Evolutionary conservation across 2,329 filamentous ascomycete species (phyloP).

Genomic region (Drechmeria coniospora): DNA sequence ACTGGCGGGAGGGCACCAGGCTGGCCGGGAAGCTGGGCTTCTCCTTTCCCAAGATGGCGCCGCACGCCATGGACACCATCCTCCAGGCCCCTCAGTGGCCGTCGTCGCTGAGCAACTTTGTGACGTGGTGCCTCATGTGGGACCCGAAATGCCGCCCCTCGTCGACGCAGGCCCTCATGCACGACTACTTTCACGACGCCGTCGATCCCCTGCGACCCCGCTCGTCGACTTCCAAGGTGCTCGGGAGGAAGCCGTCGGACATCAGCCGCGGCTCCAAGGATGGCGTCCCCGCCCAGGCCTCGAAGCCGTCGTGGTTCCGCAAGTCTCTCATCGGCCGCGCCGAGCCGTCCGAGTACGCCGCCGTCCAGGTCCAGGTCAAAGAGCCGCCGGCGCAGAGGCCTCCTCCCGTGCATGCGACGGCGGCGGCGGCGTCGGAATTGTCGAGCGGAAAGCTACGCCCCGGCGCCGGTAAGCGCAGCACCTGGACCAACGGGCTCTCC

Average conservation of each 20-base stretch:
- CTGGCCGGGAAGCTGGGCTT: slow-evolving; percentile 93
- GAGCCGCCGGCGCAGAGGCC: slow-evolving; percentile 29
- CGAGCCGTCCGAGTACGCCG: slow-evolving; percentile 48
- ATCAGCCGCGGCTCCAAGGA: slow-evolving; percentile 56
- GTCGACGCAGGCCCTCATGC: slow-evolving; percentile 81
- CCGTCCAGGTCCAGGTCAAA: slow-evolving; percentile 29
- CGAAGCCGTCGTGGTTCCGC: slow-evolving; percentile 93
- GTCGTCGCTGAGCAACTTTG: slow-evolving; percentile 71
- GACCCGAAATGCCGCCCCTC: slow-evolving; percentile 86
- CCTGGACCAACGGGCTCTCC: slow-evolving; percentile 74
- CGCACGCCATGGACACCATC: slow-evolving; percentile 90
- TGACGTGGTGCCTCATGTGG: slow-evolving; percentile 99
- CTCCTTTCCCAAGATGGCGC: slow-evolving; percentile 98
- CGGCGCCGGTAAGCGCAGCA: slow-evolving; percentile 64
- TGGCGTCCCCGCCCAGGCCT: slow-evolving; percentile 38
- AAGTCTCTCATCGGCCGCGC: slow-evolving; percentile 79
- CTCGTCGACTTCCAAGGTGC: slow-evolving; percentile 67
- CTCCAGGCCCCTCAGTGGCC: slow-evolving; percentile 87
- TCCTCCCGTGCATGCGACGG: slow-evolving; percentile 26
- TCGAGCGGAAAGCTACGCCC: slow-evolving; percentile 19
- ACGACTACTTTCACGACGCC: slow-evolving; percentile 89
- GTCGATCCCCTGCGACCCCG: slow-evolving; percentile 86
- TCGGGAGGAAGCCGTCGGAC: slow-evolving; percentile 84
- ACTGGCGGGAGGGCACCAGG: slow-evolving; percentile 90
- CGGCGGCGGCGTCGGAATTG: slow-evolving; percentile 24